Conservation (phyloP, 768 basidiomycete species). For the Pholiota microspora region DNA sequence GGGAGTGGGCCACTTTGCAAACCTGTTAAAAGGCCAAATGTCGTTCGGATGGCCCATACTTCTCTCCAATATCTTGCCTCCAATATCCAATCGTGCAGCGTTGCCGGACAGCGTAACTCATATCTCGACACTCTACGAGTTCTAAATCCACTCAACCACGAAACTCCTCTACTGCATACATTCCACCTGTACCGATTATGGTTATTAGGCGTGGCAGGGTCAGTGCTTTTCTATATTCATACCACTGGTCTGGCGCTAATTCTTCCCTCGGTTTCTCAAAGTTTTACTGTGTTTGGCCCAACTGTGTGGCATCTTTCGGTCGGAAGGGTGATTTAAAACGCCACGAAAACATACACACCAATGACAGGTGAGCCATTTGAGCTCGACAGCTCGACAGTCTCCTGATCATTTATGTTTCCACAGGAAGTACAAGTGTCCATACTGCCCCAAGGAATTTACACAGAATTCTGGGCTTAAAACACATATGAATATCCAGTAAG, state of each 20-base stretch:
- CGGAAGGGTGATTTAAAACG: conserved; percentile 62
- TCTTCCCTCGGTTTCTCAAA: too few species aligned
- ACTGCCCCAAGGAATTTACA: conserved; percentile 55
- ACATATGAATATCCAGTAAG: conserved; percentile 68
- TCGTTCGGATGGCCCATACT: conserved; percentile 14
- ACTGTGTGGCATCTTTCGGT: conserved; percentile 49
- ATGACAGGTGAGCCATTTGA: conserved; percentile 41
- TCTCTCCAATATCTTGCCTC: conserved; percentile 14
- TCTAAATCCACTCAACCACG: not conserved
- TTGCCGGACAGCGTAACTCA: conserved; percentile 45
- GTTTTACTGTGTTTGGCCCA: conserved; percentile 27
- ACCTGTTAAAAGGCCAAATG: conserved; percentile 21
- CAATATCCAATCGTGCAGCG: conserved; percentile 27
- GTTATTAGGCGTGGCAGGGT: too few species aligned
- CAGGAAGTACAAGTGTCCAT: conserved; percentile 51
- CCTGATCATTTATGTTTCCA: not conserved
- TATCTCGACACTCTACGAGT: conserved; percentile 18
- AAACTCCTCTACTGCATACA: not conserved
- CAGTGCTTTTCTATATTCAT: too few species aligned
- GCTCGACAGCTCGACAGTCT: not conserved
- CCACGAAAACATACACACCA: conserved; percentile 50
- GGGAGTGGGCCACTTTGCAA: conserved; percentile 6
- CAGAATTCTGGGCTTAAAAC: conserved; percentile 62
- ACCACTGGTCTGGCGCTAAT: too few species aligned
- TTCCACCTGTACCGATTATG: not conserved